Evolutionary conservation across 352 stramenopile genomes (phyloP).

Genomic region (Globisporangium canariense): DNA sequence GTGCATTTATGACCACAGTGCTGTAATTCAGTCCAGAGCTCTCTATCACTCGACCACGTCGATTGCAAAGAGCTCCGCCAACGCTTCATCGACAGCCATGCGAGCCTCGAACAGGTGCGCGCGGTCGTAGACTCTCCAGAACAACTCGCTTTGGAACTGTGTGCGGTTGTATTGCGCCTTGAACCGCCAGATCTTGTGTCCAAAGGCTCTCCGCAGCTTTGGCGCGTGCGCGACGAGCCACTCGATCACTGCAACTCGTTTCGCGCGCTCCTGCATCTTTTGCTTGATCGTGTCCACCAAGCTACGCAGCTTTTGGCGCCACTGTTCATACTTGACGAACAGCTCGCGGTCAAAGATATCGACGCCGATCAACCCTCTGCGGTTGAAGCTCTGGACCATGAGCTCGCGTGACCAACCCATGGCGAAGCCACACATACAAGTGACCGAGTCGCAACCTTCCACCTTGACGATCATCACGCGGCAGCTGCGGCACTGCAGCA

Average conservation of each 20-base stretch:
- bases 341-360: background rate
- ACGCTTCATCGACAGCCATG: background rate
- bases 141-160: background rate
- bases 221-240: background rate
- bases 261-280: background rate
- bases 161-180: background rate
- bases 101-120: background rate
- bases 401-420: conserved; percentile 27
- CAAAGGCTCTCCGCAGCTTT: background rate
- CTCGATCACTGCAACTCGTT: background rate
- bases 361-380: background rate
- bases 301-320: background rate
- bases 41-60: background rate
- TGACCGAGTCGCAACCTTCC: conserved; percentile 38
- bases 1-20: no score
- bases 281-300: background rate
- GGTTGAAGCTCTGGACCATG: background rate
- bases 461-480: conserved; percentile 48
- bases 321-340: background rate
- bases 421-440: conserved; percentile 34
- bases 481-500: conserved; percentile 37
- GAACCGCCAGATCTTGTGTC: conserved; percentile 1
- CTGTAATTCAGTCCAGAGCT: background rate
- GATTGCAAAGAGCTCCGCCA: background rate
- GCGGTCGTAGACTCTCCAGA: conserved; percentile 4